phyloP scores from a whole-genome alignment of 1,284 basidiomycete species.

The Rhodotorula glutinis region DNA sequence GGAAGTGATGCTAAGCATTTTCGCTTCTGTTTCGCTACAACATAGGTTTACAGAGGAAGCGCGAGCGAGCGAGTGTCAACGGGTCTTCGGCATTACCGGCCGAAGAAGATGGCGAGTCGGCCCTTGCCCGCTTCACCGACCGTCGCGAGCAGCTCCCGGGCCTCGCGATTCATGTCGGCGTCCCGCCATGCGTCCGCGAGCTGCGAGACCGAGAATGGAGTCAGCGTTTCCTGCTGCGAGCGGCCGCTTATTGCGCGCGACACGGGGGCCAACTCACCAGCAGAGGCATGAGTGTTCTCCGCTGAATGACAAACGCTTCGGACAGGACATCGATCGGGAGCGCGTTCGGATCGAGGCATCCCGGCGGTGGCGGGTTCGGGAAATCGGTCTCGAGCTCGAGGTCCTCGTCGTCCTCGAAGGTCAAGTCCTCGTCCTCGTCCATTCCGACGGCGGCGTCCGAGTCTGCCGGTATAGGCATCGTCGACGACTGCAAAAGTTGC shows the following conservation, averaged over 20 bases:
- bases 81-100: constrained; percentile 5
- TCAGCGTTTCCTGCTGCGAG: no score
- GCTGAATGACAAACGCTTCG: constrained; percentile 35
- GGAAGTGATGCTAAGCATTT: no score
- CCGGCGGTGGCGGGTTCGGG: constrained; percentile 44
- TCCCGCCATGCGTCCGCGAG: constrained; percentile 38
- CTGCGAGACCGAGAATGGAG: constrained; percentile 10
- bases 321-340: constrained; percentile 39
- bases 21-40: no score
- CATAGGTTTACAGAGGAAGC: no score
- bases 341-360: constrained; percentile 44
- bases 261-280: constrained; percentile 18
- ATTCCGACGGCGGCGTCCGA: not conserved
- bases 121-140: constrained; percentile 34
- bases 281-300: constrained; percentile 35
- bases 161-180: constrained; percentile 18
- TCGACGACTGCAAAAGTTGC: not conserved
- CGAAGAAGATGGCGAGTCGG: constrained; percentile 28
- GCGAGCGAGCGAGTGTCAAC: no score
- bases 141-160: constrained; percentile 40
- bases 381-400: constrained; percentile 38
- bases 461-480: not conserved
- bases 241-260: no score
- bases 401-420: constrained; percentile 30
- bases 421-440: constrained; percentile 14